Evolutionary conservation across 2,329 filamentous ascomycete species (phyloP).

Genomic region (Lasiodiplodia hormozganensis): DNA sequence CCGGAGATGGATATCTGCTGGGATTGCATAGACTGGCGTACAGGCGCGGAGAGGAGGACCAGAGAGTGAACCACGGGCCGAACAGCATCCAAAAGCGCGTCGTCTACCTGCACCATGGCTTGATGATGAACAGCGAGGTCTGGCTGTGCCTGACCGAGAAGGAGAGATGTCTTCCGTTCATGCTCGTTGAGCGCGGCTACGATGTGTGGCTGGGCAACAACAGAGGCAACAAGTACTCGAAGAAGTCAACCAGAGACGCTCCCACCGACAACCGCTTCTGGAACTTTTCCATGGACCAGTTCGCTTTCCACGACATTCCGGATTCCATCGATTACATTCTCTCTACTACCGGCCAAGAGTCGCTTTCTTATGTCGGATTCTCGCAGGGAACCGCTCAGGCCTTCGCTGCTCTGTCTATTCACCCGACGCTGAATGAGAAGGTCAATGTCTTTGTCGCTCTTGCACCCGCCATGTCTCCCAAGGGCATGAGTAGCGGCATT

Average conservation of each 20-base stretch:
- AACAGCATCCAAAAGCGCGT: conserved; percentile 79
- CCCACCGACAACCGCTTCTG: conserved; percentile 83
- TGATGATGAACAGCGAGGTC: conserved; percentile 98
- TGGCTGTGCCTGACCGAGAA: conserved; percentile 94
- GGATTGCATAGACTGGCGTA: conserved; percentile 88
- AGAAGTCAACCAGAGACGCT: conserved; percentile 81
- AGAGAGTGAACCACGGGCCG: conserved; percentile 74
- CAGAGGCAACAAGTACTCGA: conserved; percentile 98
- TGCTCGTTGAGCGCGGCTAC: conserved; percentile 87
- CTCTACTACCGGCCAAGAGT: conserved; percentile 78
- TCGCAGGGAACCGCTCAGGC: conserved; percentile 97
- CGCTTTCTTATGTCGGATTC: conserved; percentile 95
- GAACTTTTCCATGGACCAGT: conserved; percentile 99
- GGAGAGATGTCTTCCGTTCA: conserved; percentile 85
- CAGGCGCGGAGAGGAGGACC: conserved; percentile 80
- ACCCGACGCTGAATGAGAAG: conserved; percentile 89
- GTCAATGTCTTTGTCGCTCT: conserved; percentile 96
- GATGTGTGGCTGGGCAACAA: conserved; percentile 99
- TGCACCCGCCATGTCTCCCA: conserved; percentile 94
- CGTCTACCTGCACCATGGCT: conserved; percentile 91
- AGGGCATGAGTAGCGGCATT: conserved; percentile 85
- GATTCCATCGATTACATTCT: conserved; percentile 93
- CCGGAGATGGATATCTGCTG: conserved; percentile 89
- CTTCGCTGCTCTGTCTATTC: conserved; percentile 90
- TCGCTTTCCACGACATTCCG: conserved; percentile 96